phyloP scores from a whole-genome alignment of 1,284 basidiomycete genomes.

The Entoloma clypeatum region DNA sequence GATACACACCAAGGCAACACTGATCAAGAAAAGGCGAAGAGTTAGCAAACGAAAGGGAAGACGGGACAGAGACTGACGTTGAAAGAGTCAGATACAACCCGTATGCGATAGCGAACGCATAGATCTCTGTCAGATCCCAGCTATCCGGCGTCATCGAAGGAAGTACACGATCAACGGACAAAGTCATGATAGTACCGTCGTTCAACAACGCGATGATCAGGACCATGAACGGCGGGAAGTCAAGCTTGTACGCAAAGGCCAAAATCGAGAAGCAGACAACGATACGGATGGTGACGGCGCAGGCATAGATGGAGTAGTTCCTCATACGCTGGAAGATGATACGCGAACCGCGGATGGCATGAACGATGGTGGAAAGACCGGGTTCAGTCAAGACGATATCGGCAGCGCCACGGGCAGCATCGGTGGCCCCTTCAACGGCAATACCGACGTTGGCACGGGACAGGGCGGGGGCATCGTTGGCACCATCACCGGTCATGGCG shows the following conservation, averaged over 20 bases:
- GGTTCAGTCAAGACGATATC: conserved; percentile 95
- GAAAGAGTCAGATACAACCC: conserved; percentile 90
- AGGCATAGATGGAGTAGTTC: conserved; percentile 92
- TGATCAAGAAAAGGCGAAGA: conserved; percentile 25
- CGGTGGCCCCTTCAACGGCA: conserved; percentile 94
- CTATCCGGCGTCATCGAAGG: conserved; percentile 90
- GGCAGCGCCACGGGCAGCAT: conserved; percentile 92
- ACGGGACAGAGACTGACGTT: conserved; percentile 52
- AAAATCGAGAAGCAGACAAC: conserved; percentile 96
- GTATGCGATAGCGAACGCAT: conserved; percentile 92
- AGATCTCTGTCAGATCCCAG: conserved; percentile 97
- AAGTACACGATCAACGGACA: conserved; percentile 94
- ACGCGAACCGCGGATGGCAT: conserved; percentile 93
- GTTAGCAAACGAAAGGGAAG: background rate
- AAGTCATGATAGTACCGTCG: conserved; percentile 99
- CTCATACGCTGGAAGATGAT: conserved; percentile 98
- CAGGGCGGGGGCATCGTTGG: conserved; percentile 92
- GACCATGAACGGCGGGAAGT: conserved; percentile 99
- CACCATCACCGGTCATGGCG: conserved; percentile 96
- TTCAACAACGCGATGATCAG: conserved; percentile 96
- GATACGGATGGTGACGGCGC: conserved; percentile 96
- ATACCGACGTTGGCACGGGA: conserved; percentile 96
- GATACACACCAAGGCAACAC: conserved; percentile 77
- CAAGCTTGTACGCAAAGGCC: conserved; percentile 93
- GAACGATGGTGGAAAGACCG: conserved; percentile 94